Conservation (phyloP, 805 yeast genomes). For the Ogataea chonburiensis region DNA sequence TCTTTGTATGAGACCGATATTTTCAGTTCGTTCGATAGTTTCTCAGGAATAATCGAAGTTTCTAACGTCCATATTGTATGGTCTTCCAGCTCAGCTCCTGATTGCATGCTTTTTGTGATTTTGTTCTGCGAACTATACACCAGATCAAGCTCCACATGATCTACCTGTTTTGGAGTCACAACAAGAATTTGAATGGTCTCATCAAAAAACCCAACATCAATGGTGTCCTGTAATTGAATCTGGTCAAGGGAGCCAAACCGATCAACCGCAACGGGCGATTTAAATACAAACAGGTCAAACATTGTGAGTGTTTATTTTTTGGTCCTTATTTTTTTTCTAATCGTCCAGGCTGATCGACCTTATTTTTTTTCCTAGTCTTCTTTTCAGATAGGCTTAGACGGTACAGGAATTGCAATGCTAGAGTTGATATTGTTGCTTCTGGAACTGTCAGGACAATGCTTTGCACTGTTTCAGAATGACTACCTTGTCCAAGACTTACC, state of each 20-base stretch:
- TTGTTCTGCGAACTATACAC: conserved; percentile 14
- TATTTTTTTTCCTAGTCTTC: conserved; percentile 2
- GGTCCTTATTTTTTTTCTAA: neutral
- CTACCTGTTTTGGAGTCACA: conserved; percentile 5
- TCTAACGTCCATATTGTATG: conserved; percentile 20
- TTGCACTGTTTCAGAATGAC: conserved; percentile 3
- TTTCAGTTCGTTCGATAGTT: conserved; percentile 16
- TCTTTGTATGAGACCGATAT: conserved; percentile 21
- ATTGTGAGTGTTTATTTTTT: conserved; percentile 1
- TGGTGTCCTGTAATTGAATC: conserved; percentile 1
- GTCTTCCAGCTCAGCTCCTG: neutral
- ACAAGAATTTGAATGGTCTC: conserved; percentile 15
- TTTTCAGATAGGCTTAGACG: conserved; percentile 8
- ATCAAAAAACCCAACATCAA: conserved; percentile 19
- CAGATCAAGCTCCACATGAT: conserved; percentile 12
- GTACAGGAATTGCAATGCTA: conserved; percentile 1
- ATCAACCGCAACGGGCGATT: neutral
- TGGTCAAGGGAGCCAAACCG: conserved; percentile 1
- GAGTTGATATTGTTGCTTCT: conserved; percentile 1
- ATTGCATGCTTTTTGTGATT: conserved; percentile 1
- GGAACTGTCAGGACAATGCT: neutral
- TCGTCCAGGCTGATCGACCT: conserved; percentile 3
- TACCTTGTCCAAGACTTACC: conserved; percentile 28
- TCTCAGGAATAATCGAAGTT: conserved; percentile 22
- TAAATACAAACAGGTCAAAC: conserved; percentile 9